Conservation (phyloP, 768 basidiomycete species). For the Piloderma croceum region DNA sequence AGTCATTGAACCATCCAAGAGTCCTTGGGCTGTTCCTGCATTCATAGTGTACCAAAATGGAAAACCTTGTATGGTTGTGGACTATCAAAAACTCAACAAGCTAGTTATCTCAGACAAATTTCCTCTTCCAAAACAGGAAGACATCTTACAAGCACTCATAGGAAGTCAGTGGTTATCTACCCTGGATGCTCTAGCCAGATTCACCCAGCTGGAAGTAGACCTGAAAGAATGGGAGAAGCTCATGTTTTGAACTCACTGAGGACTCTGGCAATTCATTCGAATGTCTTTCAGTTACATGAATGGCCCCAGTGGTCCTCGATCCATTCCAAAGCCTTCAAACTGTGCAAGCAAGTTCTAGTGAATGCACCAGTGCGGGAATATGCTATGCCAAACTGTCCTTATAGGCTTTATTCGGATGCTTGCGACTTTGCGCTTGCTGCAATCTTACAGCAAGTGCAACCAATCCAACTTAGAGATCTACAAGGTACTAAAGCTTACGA, state of each 20-base stretch:
- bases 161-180: conserved; percentile 29
- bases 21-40: conserved; percentile 31
- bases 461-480: conserved; percentile 21
- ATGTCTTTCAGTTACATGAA: conserved; percentile 37
- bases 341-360: conserved; percentile 23
- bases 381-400: conserved; percentile 23
- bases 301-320: conserved; percentile 21
- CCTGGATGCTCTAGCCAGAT: conserved; percentile 34
- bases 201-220: conserved; percentile 32
- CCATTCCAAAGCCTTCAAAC: conserved; percentile 24
- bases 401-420: conserved; percentile 33
- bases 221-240: conserved; percentile 27
- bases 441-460: conserved; percentile 31
- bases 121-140: conserved; percentile 21
- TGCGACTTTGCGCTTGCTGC: conserved; percentile 25
- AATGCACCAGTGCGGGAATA: conserved; percentile 29
- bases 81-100: conserved; percentile 27
- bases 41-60: conserved; percentile 32
- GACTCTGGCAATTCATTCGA: conserved; percentile 34
- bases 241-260: conserved; percentile 34
- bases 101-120: conserved; percentile 23
- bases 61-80: conserved; percentile 32
- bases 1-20: conserved; percentile 35
- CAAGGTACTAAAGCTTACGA: conserved; percentile 25
- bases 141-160: conserved; percentile 24